Evolutionary conservation across 1,284 basidiomycete genomes (phyloP).

Genomic region (Cystobasidium pallidum): DNA sequence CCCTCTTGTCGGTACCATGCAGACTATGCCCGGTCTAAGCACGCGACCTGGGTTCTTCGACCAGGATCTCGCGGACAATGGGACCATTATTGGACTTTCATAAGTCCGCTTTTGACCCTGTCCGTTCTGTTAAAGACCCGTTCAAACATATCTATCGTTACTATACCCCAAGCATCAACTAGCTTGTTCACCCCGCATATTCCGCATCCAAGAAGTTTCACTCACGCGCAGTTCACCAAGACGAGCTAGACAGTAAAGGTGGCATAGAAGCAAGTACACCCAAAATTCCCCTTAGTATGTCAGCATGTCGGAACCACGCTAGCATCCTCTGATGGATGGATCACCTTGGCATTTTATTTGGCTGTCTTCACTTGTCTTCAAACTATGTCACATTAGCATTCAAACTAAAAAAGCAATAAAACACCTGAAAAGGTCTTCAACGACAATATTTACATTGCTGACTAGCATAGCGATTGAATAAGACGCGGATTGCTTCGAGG

Average conservation of each 20-base stretch:
- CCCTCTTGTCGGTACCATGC: slow-evolving; percentile 71
- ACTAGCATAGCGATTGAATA: too few species aligned
- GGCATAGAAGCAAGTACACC: neutral
- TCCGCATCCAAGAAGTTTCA: neutral
- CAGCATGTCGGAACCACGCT: neutral
- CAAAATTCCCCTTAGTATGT: neutral
- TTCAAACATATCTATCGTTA: slow-evolving; percentile 20
- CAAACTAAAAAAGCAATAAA: slow-evolving; percentile 17
- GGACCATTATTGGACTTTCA: slow-evolving; percentile 57
- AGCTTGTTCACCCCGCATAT: slow-evolving; percentile 22
- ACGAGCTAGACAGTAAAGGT: neutral
- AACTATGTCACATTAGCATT: neutral
- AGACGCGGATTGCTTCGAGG: too few species aligned
- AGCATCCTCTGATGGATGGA: neutral
- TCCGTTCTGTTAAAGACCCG: neutral
- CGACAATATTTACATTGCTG: slow-evolving; percentile 6
- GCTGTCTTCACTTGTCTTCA: neutral
- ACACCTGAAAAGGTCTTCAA: slow-evolving; percentile 36
- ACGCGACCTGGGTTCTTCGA: slow-evolving; percentile 50
- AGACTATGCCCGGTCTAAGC: slow-evolving; percentile 36
- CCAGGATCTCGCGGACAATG: slow-evolving; percentile 54
- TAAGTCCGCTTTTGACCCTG: slow-evolving; percentile 36
- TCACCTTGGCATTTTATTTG: neutral
- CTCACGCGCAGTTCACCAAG: neutral
- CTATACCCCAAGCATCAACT: slow-evolving; percentile 43